A percentile compares a stretch with the other conserved stretches of the same genome.
Evolutionary conservation across 345 rosid genomes (phyloP).

Genomic region (Brassica juncea): DNA sequence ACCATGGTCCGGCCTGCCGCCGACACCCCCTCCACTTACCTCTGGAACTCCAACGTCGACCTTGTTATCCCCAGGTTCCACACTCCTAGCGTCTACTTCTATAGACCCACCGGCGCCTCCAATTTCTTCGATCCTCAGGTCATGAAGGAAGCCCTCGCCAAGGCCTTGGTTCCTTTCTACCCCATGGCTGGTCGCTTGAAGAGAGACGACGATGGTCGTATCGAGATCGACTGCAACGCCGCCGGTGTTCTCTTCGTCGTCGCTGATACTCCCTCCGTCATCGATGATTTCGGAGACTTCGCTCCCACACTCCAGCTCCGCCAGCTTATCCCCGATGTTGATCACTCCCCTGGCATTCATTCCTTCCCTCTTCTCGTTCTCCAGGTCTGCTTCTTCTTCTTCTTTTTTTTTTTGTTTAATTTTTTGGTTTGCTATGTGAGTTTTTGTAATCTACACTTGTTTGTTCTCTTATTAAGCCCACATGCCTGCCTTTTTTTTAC

Average conservation of each 20-base stretch:
- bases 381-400: constrained; percentile 53
- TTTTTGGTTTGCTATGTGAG: neutral
- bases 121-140: constrained; percentile 67
- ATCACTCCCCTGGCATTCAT: constrained; percentile 75
- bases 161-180: constrained; percentile 81
- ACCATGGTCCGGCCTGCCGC: constrained; percentile 72
- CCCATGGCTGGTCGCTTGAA: constrained; percentile 89
- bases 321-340: constrained; percentile 84
- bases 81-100: constrained; percentile 94
- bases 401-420: neutral
- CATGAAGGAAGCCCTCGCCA: constrained; percentile 68
- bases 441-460: neutral
- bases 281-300: constrained; percentile 87
- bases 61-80: constrained; percentile 87
- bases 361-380: constrained; percentile 79
- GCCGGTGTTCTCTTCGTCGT: constrained; percentile 83
- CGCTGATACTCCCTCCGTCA: constrained; percentile 64
- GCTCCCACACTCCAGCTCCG: constrained; percentile 81
- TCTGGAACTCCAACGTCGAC: constrained; percentile 94
- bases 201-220: constrained; percentile 80
- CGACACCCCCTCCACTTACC: constrained; percentile 54
- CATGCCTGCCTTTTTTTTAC: neutral
- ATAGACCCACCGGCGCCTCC: constrained; percentile 60
- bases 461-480: no score
- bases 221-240: constrained; percentile 86